A percentile compares a stretch with the other conserved stretches of the same genome.
These are phyloP conservation scores for Paraphoma sp. DNA, from an alignment of 2,329 filamentous ascomycete species.

Conservation along the genomic window DNA sequence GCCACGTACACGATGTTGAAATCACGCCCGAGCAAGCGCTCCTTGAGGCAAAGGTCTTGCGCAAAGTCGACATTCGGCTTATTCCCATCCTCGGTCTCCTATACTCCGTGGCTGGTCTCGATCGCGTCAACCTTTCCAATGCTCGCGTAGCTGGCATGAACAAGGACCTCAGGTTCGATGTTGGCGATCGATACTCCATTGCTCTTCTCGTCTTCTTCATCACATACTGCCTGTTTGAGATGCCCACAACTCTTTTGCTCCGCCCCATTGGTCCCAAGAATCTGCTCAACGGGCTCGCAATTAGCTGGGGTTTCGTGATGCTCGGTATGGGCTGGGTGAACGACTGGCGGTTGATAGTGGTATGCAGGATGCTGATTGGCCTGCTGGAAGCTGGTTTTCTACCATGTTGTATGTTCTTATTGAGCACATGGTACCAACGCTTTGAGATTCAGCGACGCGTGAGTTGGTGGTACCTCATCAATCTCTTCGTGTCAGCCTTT, in stretches of 20 bases:
- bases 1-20: slow-evolving; percentile 2
- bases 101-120: slow-evolving; percentile 44
- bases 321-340: slow-evolving; percentile 40
- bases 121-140: slow-evolving; percentile 43
- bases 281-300: slow-evolving; percentile 21
- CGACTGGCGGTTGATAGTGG: slow-evolving; percentile 38
- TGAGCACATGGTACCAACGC: slow-evolving; percentile 47
- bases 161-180: slow-evolving; percentile 51
- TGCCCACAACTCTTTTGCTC: slow-evolving; percentile 59
- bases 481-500: slow-evolving; percentile 32
- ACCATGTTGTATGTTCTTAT: slow-evolving; percentile 44
- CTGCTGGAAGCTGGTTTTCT: slow-evolving; percentile 38
- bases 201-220: slow-evolving; percentile 61
- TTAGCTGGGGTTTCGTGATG: slow-evolving; percentile 30
- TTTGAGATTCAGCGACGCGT: slow-evolving; percentile 41
- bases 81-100: slow-evolving; percentile 46
- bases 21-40: slow-evolving; percentile 9
- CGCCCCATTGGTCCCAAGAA: slow-evolving; percentile 35
- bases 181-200: slow-evolving; percentile 55
- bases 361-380: slow-evolving; percentile 38
- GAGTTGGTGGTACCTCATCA: slow-evolving; percentile 50
- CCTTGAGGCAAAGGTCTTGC: slow-evolving; percentile 16
- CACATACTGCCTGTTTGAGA: slow-evolving; percentile 59
- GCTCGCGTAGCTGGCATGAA: slow-evolving; percentile 55
- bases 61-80: slow-evolving; percentile 41